phyloP scores from a whole-genome alignment of 768 basidiomycete species.

The Guyanaporus albipodus region DNA sequence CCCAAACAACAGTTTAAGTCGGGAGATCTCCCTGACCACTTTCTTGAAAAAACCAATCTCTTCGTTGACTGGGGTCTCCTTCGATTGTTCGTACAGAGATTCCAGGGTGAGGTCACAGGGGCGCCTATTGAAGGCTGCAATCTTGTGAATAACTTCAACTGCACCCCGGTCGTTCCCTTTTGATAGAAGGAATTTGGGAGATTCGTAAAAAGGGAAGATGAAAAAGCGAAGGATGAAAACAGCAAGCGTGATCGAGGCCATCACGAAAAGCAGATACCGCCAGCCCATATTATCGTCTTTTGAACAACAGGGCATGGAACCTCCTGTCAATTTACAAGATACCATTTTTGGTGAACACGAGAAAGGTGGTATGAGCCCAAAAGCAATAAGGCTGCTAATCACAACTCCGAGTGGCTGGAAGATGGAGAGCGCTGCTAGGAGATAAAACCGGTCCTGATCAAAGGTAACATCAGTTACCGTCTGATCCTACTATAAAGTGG shows the following conservation, averaged over 20 bases:
- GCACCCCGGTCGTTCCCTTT: slow-evolving; percentile 13
- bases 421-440: slow-evolving; percentile 11
- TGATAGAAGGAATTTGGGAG: slow-evolving; percentile 11
- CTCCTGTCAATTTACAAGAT: slow-evolving; percentile 13
- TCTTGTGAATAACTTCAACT: slow-evolving; percentile 14
- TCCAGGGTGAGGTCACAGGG: slow-evolving; percentile 13
- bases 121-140: slow-evolving; percentile 11
- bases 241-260: slow-evolving; percentile 6
- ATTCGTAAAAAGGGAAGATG: slow-evolving; percentile 15
- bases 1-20: slow-evolving; percentile 13
- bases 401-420: slow-evolving; percentile 1
- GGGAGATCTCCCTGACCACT: slow-evolving; percentile 3
- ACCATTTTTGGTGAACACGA: slow-evolving; percentile 10
- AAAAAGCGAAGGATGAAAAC: slow-evolving; percentile 16
- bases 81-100: slow-evolving; percentile 6
- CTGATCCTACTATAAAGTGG: too few relatives aligned
- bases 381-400: slow-evolving; percentile 1
- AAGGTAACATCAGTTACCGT: background rate
- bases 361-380: slow-evolving; percentile 11
- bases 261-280: slow-evolving; percentile 14
- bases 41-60: background rate
- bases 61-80: background rate
- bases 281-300: slow-evolving; percentile 17
- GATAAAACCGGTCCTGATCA: slow-evolving; percentile 11
- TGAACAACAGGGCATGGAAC: slow-evolving; percentile 14